Conservation (phyloP, 1,284 basidiomycete genomes). For the Sanghuangporus sanghuang region DNA sequence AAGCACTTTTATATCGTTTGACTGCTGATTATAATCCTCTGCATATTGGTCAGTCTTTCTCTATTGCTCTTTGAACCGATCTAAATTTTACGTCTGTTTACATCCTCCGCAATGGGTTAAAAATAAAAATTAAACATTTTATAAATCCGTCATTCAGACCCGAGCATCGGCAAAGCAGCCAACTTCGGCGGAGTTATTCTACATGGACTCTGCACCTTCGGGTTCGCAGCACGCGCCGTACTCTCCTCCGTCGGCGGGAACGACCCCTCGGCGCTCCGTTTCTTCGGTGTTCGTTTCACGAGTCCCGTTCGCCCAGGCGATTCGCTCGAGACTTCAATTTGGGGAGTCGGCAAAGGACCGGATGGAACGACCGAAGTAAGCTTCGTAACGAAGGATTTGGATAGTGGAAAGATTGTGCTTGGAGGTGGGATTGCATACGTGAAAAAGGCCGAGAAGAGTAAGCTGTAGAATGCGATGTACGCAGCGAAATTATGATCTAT, state of each 20-base stretch:
- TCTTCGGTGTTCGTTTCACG: slow-evolving; percentile 72
- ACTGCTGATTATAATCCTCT: slow-evolving; percentile 84
- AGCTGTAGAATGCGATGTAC: slow-evolving; percentile 36
- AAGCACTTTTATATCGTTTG: slow-evolving; percentile 74
- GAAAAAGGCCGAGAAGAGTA: slow-evolving; percentile 46
- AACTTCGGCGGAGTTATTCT: slow-evolving; percentile 81
- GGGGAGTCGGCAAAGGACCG: slow-evolving; percentile 68
- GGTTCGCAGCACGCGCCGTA: slow-evolving; percentile 71
- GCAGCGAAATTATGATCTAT: not conserved
- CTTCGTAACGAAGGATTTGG: slow-evolving; percentile 67
- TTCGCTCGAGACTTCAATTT: slow-evolving; percentile 69
- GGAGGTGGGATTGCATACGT: slow-evolving; percentile 58
- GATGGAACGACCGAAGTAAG: slow-evolving; percentile 64
- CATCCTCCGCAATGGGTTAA: not conserved
- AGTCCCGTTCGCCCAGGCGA: slow-evolving; percentile 78
- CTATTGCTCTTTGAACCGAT: not conserved
- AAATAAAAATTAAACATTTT: too few relatives aligned
- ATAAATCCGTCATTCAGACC: too few relatives aligned
- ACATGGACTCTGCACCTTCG: slow-evolving; percentile 76
- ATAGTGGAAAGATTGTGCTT: slow-evolving; percentile 62
- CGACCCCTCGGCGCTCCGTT: slow-evolving; percentile 54
- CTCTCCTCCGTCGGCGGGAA: slow-evolving; percentile 55
- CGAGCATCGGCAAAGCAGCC: slow-evolving; percentile 57
- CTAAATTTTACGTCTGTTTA: not conserved
- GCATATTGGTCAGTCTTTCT: slow-evolving; percentile 58